Percentiles rank a stretch among this genome's conserved stretches.
phyloP scores from a whole-genome alignment of 805 yeast species.

The Schwanniomyces yamadae region DNA sequence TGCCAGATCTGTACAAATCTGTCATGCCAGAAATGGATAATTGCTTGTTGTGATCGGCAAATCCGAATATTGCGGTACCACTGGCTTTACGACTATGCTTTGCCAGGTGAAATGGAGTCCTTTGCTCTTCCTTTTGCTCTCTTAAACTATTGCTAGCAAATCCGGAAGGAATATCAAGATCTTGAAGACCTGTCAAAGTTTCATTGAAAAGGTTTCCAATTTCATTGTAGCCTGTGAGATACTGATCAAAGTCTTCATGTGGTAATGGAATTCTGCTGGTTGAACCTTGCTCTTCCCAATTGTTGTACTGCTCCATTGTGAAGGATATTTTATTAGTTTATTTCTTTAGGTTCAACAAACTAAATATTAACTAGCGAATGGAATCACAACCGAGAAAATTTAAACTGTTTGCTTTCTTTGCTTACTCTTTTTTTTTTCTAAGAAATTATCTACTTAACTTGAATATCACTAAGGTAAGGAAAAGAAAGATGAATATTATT shows the following conservation, averaged over 20 bases:
- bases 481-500: too few species aligned
- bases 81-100: conserved; percentile 61
- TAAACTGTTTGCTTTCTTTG: too few species aligned
- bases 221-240: conserved; percentile 44
- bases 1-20: conserved; percentile 19
- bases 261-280: conserved; percentile 46
- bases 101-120: conserved; percentile 13
- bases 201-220: conserved; percentile 57
- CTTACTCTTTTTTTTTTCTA: too few species aligned
- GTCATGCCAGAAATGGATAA: conserved; percentile 56
- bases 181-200: conserved; percentile 55
- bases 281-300: conserved; percentile 28
- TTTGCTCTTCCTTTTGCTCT: conserved; percentile 13
- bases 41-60: conserved; percentile 59
- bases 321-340: neutral
- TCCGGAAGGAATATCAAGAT: conserved; percentile 60
- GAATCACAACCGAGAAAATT: too few species aligned
- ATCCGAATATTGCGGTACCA: conserved; percentile 83
- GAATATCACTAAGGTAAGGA: too few species aligned
- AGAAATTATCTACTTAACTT: too few species aligned
- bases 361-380: too few species aligned
- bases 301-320: conserved; percentile 22
- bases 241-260: conserved; percentile 53
- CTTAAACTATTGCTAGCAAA: conserved; percentile 23
- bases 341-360: neutral